These are phyloP conservation scores for Trichoderma atrobrunneum DNA, from an alignment of 2,329 filamentous ascomycete genomes.

Conservation along the genomic window DNA sequence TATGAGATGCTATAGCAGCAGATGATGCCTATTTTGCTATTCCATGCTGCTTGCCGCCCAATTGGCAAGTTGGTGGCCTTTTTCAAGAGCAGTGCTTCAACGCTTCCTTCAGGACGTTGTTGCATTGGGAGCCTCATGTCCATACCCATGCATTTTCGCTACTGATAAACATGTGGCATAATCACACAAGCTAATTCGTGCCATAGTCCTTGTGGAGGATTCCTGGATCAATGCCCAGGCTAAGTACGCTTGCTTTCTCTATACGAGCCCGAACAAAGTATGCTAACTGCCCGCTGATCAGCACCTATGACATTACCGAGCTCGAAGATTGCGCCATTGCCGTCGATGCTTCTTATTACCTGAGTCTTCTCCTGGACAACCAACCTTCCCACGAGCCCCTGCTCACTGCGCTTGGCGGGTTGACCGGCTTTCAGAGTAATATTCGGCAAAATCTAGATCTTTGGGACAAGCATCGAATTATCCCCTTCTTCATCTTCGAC, in stretches of 20 bases:
- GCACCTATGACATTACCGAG: constrained; percentile 62
- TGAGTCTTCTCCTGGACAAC: constrained; percentile 72
- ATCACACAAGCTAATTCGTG: constrained; percentile 2
- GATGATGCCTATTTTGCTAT: not conserved
- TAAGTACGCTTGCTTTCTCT: constrained; percentile 29
- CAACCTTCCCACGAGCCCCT: constrained; percentile 77
- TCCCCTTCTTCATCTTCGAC: constrained; percentile 88
- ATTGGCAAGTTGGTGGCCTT: not conserved
- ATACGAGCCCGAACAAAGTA: not conserved
- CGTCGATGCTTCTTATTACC: constrained; percentile 87
- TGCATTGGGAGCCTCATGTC: not conserved
- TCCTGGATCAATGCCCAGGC: constrained; percentile 40
- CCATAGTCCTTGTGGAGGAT: constrained; percentile 38
- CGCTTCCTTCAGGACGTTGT: not conserved
- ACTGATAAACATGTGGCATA: not conserved
- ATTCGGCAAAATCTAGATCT: constrained; percentile 73
- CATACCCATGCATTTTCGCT: not conserved
- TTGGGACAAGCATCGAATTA: constrained; percentile 68
- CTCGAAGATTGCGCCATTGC: constrained; percentile 74
- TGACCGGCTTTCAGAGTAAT: constrained; percentile 73
- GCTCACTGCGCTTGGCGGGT: constrained; percentile 82
- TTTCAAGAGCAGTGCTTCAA: not conserved
- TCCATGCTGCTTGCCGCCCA: not conserved
- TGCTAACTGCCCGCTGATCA: constrained; percentile 26
- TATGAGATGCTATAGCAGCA: not conserved